Evolutionary conservation across 2,329 filamentous ascomycete species (phyloP).

Genomic region (Colletotrichum sp.): DNA sequence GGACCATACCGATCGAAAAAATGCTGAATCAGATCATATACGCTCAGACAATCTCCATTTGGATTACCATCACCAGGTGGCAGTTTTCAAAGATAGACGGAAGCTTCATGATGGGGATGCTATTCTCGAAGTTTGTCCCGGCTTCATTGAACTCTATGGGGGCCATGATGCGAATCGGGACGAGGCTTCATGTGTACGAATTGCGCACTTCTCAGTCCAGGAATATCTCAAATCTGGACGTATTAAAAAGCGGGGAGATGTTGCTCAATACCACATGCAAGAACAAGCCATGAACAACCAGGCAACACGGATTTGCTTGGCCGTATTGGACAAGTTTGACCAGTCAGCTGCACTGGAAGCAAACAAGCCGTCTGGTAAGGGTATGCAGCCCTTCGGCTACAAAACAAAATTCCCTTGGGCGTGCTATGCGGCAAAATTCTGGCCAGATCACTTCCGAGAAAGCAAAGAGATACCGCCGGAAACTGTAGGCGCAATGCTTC

Average conservation of each 20-base stretch:
- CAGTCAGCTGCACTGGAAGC: neutral
- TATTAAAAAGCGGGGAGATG: neutral
- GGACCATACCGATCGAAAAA: no score
- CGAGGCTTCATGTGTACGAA: rapidly evolving
- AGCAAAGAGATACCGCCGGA: no score
- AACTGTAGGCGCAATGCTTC: neutral
- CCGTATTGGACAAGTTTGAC: neutral
- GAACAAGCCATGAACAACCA: no score
- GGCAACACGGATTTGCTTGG: neutral
- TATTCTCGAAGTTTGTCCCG: neutral
- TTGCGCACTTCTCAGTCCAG: neutral
- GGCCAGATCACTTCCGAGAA: no score
- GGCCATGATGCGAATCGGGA: rapidly evolving
- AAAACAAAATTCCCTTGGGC: no score
- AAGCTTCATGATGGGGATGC: neutral
- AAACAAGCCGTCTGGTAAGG: no score
- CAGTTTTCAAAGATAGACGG: neutral
- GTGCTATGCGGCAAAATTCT: rapidly evolving
- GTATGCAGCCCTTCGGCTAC: no score
- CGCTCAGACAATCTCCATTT: neutral
- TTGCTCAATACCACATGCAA: neutral
- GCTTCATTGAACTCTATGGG: neutral
- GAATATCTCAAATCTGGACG: neutral
- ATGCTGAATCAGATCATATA: rapidly evolving
- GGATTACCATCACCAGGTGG: rapidly evolving